Base-by-base conservation (phyloP, 495 filamentous ascomycete species). In the Cercophora sp. region DNA sequence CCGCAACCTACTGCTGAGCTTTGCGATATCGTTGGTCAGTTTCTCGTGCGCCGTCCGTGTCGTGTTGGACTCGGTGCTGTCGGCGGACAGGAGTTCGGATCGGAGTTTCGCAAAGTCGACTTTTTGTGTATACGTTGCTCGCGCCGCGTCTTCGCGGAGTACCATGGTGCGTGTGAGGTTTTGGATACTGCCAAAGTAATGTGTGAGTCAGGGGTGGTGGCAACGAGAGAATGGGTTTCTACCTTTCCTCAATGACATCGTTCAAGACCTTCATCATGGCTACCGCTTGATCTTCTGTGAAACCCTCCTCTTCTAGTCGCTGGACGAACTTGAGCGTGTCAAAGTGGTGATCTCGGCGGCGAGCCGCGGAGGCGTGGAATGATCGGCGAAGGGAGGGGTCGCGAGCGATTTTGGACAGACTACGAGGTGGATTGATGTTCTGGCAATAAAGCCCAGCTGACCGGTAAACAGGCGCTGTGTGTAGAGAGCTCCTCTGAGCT, bases 31-130 rank as follows among this genome's bases (percentile, higher is more conserved):
- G 57, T 95, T 95, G 16, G 89, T 87, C 48, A 99, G 78, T 16
- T 89, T 85, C 69, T 99, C 93, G 69, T 99, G 91, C 5, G 89
- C 88, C 3, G 87, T 85, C 25, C 87, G 87, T 6, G 94, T 96
- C 18, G 92, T 83, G 59, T 87, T 85, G 2, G 86, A 83, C 72
- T 99, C 93, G 40, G 87, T 91, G 36, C 86, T 90, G 70, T 99
- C 94, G 4, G 90, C 82, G 8, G 87, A 87, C 0, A 95, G 81
- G 2, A 99, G 82, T 69, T 99, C 93, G 22, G 89, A 92, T 65
- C 93, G 89, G 16, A 97, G 83, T 75, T 97, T 96, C n/a, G 93
- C 89, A 61, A 99, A 97, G 72, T 99, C 93, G 50, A 99, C 94
- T 70, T 97, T 97, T 65, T 97, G 94, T 0, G 91, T 96, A 71